Evolutionary conservation across 2,329 filamentous ascomycete species (phyloP).

Genomic region (Berkeleyomyces basicola): DNA sequence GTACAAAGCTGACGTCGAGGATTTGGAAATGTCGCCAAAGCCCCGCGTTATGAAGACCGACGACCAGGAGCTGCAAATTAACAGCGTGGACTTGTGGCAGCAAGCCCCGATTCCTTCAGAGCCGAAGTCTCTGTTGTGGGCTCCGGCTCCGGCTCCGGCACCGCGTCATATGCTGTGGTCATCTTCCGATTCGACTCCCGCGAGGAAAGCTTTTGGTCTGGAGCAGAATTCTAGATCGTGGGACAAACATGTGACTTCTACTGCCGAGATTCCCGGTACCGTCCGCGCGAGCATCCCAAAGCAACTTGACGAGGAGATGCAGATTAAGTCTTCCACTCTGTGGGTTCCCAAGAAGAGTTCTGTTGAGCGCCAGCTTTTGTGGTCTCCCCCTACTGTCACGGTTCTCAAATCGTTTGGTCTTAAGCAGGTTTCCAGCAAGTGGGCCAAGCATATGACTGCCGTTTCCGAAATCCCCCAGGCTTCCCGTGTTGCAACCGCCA

Average conservation of each 20-base stretch:
- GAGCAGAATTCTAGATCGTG: no score
- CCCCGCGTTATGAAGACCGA: not conserved
- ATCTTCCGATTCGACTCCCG: not conserved
- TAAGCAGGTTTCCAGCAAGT: not conserved
- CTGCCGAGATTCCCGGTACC: no score
- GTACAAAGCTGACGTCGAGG: constrained; percentile 6
- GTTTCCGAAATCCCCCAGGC: not conserved
- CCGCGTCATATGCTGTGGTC: constrained; percentile 2
- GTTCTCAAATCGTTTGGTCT: not conserved
- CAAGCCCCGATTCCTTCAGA: not conserved
- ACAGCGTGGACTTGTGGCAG: not conserved
- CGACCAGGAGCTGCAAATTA: constrained; percentile 5
- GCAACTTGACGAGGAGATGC: no score
- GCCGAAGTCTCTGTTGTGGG: constrained; percentile 1
- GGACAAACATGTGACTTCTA: no score
- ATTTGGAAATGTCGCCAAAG: not conserved
- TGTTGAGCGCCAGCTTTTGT: not conserved
- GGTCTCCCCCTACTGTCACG: not conserved
- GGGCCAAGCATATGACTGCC: not conserved
- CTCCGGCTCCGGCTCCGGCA: not conserved
- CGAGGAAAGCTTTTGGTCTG: not conserved
- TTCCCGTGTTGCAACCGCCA: not conserved
- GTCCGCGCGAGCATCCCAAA: no score
- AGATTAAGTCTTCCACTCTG: not conserved
- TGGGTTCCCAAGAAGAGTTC: not conserved